A percentile compares a stretch with the other conserved stretches of the same genome.
phyloP scores from a whole-genome alignment of 2,329 filamentous ascomycete genomes.

The Simplicillium sp. region DNA sequence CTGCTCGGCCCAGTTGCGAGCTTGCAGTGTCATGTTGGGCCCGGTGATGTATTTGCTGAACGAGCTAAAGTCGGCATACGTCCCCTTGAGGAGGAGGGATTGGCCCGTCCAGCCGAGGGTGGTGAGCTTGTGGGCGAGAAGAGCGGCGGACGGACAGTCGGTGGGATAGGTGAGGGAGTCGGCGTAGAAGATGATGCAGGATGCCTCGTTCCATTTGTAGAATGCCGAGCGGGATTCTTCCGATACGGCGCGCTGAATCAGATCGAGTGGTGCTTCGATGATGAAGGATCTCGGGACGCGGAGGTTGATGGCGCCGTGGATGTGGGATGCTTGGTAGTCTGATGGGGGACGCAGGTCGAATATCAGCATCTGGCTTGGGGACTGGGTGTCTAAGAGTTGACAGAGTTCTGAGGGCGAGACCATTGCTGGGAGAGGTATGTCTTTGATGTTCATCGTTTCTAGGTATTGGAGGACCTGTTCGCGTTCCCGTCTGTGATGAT shows the following conservation, averaged over 20 bases:
- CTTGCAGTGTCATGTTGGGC: slow-evolving; percentile 28
- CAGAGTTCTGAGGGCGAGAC: slow-evolving; percentile 42
- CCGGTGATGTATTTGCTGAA: slow-evolving; percentile 41
- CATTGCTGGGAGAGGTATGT: slow-evolving; percentile 29
- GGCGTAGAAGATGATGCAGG: slow-evolving; percentile 44
- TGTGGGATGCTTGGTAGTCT: slow-evolving; percentile 41
- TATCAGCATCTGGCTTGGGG: slow-evolving; percentile 33
- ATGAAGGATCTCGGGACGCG: slow-evolving; percentile 40
- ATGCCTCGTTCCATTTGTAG: slow-evolving; percentile 33
- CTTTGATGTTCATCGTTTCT: slow-evolving; percentile 31
- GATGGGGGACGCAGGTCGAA: slow-evolving; percentile 38
- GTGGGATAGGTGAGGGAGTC: slow-evolving; percentile 36
- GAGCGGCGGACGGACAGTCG: slow-evolving; percentile 40
- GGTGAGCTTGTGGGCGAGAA: slow-evolving; percentile 34
- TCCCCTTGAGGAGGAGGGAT: slow-evolving; percentile 45
- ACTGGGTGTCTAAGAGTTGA: slow-evolving; percentile 39
- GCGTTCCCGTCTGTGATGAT: slow-evolving; percentile 41
- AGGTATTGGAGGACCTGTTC: slow-evolving; percentile 35
- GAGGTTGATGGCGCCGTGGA: slow-evolving; percentile 42
- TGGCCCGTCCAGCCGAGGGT: slow-evolving; percentile 38
- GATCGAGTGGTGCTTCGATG: slow-evolving; percentile 34
- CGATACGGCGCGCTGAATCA: slow-evolving; percentile 38
- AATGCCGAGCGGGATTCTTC: slow-evolving; percentile 38
- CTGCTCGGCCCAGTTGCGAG: slow-evolving; percentile 21
- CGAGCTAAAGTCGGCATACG: slow-evolving; percentile 44